Percentiles rank a stretch among this genome's conserved stretches.
These are phyloP conservation scores for Plasmopara muralis DNA, from an alignment of 352 stramenopile genomes.

Conservation along the genomic window DNA sequence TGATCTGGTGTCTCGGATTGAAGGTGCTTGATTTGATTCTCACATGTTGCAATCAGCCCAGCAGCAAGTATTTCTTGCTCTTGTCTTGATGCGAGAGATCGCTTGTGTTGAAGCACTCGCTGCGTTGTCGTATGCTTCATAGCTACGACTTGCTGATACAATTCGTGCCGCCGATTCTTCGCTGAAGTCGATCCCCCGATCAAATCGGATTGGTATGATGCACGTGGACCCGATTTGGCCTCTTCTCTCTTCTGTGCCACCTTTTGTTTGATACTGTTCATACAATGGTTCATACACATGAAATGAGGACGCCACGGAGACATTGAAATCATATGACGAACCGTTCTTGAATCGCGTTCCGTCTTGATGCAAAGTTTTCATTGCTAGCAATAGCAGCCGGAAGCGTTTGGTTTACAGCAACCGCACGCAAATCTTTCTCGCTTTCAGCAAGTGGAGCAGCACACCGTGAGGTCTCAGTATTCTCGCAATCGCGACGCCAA, in stretches of 20 bases:
- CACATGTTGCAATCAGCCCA: constrained; percentile 32
- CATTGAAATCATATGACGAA: constrained; percentile 7
- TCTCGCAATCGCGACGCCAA: constrained; percentile 8
- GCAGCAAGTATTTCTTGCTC: constrained; percentile 17
- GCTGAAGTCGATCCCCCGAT: not conserved
- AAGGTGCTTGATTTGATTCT: constrained; percentile 35
- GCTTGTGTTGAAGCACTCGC: constrained; percentile 17
- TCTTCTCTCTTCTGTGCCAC: constrained; percentile 19
- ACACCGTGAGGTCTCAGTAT: not conserved
- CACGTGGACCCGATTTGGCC: not conserved
- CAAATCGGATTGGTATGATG: not conserved
- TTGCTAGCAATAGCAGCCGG: constrained; percentile 6
- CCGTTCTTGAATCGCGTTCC: constrained; percentile 27
- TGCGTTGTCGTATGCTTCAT: constrained; percentile 23
- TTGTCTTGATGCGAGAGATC: constrained; percentile 7
- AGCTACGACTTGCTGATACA: constrained; percentile 39
- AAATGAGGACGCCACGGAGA: not conserved
- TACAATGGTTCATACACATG: not conserved
- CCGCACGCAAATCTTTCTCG: constrained; percentile 2
- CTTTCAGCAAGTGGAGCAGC: constrained; percentile 8
- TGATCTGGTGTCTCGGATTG: constrained; percentile 18
- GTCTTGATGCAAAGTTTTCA: constrained; percentile 18
- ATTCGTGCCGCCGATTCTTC: constrained; percentile 25
- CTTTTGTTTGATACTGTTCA: constrained; percentile 20
- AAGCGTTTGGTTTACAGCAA: too few species aligned